phyloP scores from a whole-genome alignment of 1,139 yeast species.

The Oligophagozyma castellii region DNA sequence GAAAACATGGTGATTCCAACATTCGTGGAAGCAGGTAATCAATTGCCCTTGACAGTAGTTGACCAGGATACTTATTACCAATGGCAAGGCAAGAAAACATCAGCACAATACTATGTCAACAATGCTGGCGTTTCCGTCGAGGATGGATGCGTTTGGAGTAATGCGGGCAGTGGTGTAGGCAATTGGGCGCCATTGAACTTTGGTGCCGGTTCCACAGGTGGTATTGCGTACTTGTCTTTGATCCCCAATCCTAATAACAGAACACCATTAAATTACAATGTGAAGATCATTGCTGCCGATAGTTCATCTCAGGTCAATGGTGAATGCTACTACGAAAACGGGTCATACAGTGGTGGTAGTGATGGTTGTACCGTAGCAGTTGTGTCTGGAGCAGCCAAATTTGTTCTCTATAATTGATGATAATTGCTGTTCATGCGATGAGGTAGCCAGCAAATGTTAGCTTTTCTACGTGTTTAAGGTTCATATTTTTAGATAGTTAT shows the following conservation, averaged over 20 bases:
- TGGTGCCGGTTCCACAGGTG: conserved; percentile 58
- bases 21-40: conserved; percentile 44
- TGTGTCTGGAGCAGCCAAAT: conserved; percentile 50
- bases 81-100: conserved; percentile 55
- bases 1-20: conserved; percentile 82
- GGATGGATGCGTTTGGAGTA: conserved; percentile 73
- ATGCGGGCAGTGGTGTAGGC: conserved; percentile 49
- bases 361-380: conserved; percentile 76
- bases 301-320: conserved; percentile 41
- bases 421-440: not conserved
- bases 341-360: conserved; percentile 49
- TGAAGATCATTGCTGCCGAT: conserved; percentile 52
- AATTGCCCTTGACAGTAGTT: conserved; percentile 51
- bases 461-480: too few species aligned
- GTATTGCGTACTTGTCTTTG: conserved; percentile 56
- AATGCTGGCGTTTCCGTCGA: conserved; percentile 63
- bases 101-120: conserved; percentile 72
- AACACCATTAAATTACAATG: conserved; percentile 47
- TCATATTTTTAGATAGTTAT: too few species aligned
- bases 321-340: conserved; percentile 49
- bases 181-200: conserved; percentile 76
- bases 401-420: conserved; percentile 38
- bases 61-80: conserved; percentile 46
- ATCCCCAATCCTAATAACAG: conserved; percentile 73
- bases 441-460: not conserved